phyloP scores from a whole-genome alignment of 495 filamentous ascomycete genomes.

The Clohesyomyces aquaticus region DNA sequence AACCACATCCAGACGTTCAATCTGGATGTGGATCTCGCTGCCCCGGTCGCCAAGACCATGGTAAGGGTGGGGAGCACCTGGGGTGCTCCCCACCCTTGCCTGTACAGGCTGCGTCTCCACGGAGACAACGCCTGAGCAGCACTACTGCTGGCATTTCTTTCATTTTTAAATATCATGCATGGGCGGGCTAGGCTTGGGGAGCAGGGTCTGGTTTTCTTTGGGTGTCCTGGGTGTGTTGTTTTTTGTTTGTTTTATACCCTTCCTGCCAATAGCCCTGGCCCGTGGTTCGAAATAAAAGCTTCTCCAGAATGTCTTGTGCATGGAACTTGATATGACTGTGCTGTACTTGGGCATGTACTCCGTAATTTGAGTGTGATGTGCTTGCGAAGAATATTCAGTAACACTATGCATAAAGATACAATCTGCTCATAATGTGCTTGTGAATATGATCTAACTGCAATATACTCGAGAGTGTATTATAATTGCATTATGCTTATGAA shows the following conservation, averaged over 20 bases:
- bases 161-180: background rate
- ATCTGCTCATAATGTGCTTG: no score
- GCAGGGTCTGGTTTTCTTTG: background rate
- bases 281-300: background rate
- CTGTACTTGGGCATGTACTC: no score
- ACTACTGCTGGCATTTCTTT: background rate
- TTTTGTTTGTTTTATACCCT: slow-evolving; percentile 1
- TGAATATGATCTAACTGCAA: no score
- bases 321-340: no score
- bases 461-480: no score
- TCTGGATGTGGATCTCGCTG: slow-evolving; percentile 50
- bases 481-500: no score
- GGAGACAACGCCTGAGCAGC: slow-evolving; percentile 46
- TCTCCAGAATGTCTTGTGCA: background rate
- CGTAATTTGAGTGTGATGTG: no score
- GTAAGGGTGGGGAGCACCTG: slow-evolving; percentile 59
- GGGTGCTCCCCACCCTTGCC: slow-evolving; percentile 61
- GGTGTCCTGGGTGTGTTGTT: background rate
- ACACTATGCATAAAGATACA: no score
- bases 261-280: background rate
- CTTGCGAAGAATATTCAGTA: no score
- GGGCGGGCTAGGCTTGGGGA: background rate
- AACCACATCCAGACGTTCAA: slow-evolving; percentile 56
- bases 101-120: slow-evolving; percentile 63
- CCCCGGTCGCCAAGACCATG: slow-evolving; percentile 51